Evolutionary conservation across 441 rosid genomes (phyloP).

Genomic region (Cnidoscolus chayamansa): DNA sequence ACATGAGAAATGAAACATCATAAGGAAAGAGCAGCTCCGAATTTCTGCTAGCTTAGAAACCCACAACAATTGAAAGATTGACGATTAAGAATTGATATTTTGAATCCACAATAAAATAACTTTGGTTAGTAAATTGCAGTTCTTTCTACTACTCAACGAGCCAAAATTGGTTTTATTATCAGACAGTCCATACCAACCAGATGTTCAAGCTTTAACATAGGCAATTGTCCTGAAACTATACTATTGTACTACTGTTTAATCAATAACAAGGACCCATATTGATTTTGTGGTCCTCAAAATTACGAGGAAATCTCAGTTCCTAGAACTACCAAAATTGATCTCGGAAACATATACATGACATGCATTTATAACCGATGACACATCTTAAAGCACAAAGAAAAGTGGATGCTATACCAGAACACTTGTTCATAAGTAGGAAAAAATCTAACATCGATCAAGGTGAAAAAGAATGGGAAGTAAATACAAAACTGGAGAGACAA

Average conservation of each 20-base stretch:
- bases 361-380: not conserved
- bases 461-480: not conserved
- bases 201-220: not conserved
- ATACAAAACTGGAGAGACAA: not conserved
- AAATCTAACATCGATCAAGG: not conserved
- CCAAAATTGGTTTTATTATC: not conserved
- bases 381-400: not conserved
- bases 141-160: not conserved
- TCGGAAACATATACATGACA: not conserved
- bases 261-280: not conserved
- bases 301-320: not conserved
- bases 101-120: not conserved
- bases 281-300: not conserved
- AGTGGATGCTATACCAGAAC: not conserved
- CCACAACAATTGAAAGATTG: not conserved
- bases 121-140: not conserved
- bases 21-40: not conserved
- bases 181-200: not conserved
- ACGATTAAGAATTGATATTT: not conserved
- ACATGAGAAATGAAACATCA: not conserved
- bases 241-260: not conserved
- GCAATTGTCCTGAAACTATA: not conserved
- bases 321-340: conserved; percentile 2
- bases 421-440: not conserved
- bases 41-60: not conserved